Evolutionary conservation across 1,139 yeast genomes (phyloP).

Genomic region (Pneumocystis jirovecii): DNA sequence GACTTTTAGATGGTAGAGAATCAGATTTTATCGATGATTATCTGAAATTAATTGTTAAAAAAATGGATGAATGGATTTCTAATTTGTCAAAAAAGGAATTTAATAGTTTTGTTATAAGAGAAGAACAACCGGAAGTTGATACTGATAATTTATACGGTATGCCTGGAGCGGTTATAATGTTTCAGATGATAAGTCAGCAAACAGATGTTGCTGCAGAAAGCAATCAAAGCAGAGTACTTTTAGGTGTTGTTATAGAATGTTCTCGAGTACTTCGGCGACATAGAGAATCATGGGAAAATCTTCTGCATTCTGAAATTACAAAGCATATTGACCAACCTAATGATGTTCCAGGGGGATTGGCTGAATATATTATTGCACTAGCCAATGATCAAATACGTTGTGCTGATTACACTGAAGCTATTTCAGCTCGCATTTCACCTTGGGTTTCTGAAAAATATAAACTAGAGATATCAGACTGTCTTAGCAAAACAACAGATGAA

Average conservation of each 20-base stretch:
- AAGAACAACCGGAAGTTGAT: slow-evolving; percentile 58
- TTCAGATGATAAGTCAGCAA: slow-evolving; percentile 75
- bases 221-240: slow-evolving; percentile 65
- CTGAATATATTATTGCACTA: slow-evolving; percentile 69
- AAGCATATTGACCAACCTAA: slow-evolving; percentile 24
- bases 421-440: slow-evolving; percentile 47
- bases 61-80: slow-evolving; percentile 70
- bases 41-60: slow-evolving; percentile 47
- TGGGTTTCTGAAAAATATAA: slow-evolving; percentile 55
- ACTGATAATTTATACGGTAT: slow-evolving; percentile 48
- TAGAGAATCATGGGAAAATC: slow-evolving; percentile 26
- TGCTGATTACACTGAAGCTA: slow-evolving; percentile 64
- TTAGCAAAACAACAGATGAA: slow-evolving; percentile 56
- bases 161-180: slow-evolving; percentile 54
- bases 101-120: slow-evolving; percentile 44
- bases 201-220: slow-evolving; percentile 86
- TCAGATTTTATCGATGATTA: slow-evolving; percentile 57
- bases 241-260: slow-evolving; percentile 72
- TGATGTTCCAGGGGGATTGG: slow-evolving; percentile 60
- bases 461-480: slow-evolving; percentile 37
- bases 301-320: slow-evolving; percentile 47
- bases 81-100: slow-evolving; percentile 47
- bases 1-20: slow-evolving; percentile 45
- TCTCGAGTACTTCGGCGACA: slow-evolving; percentile 45
- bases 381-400: slow-evolving; percentile 82